Evolutionary conservation across 176 grass and related monocot species (phyloP), one percentile per base, ranked within the genome.

Genomic region (Zoysia japonica): DNA sequence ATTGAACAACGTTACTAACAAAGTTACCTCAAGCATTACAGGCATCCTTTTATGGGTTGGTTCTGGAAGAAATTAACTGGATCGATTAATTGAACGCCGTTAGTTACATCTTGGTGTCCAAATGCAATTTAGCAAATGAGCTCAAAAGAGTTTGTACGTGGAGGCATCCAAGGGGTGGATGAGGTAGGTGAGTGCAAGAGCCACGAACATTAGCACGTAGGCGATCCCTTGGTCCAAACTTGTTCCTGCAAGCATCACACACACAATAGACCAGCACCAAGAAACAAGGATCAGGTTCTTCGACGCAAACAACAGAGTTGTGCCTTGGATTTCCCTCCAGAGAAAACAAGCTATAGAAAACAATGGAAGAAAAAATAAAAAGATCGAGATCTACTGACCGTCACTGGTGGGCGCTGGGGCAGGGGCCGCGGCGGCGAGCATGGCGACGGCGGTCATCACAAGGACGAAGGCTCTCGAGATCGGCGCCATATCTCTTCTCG

Each of bases 101-200:
- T 80, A 46, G 37, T 70, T 46, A 60, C 66, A 70, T 53, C 52
- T 60, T 4, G 40, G 7, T 19, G 52, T 56, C 51, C 4, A 47
- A 69, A 61, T 60, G 47, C 78, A 80, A 61, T 70, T 36, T 9
- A 61, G 20, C 63, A 19, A 37, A 51, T 51, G 50, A 53, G 59
- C 12, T 67, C 8, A 87, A 65, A 76, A 74, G 9, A 74, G 60
- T 52, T 71, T 80, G 48, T 81, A 76, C 47, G 61, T 67, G 61
- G 87, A 80, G n/a, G 70, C 80, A 13, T 83, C 81, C 69, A 84
- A 72, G n/a, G 87, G 87, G 68, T 88, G 87, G 81, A 88, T 88
- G 35, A 88, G 87, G 53, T 88, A 88, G 62, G 87, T 88, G 70
- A 88, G 56, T n/a, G 85, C 80, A 57, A 88, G 71, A 8, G 87